Conservation (phyloP, 2,329 filamentous ascomycete genomes). For the Cephalotrichum gorgonifer region DNA sequence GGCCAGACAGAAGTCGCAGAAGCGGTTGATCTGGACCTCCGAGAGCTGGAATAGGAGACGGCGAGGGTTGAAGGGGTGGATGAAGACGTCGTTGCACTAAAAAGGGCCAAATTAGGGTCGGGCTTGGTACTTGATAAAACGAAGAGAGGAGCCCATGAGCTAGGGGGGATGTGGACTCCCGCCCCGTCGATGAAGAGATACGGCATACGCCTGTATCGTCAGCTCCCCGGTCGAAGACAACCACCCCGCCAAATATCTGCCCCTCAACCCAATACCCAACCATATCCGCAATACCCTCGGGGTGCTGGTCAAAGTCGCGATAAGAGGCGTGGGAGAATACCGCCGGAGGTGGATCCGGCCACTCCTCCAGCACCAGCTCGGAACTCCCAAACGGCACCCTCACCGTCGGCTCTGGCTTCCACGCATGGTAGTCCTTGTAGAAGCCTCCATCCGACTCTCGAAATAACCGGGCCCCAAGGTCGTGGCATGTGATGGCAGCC, state of each 20-base stretch:
- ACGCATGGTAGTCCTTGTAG: neutral
- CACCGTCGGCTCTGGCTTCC: too few species aligned
- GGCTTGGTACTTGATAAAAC: neutral
- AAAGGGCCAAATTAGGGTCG: neutral
- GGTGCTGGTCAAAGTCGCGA: conserved; percentile 15
- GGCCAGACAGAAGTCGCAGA: neutral
- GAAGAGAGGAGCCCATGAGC: too few species aligned
- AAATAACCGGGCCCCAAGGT: neutral
- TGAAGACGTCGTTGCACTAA: neutral
- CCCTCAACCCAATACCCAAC: conserved; percentile 19
- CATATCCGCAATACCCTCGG: conserved; percentile 11
- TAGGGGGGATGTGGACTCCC: too few species aligned
- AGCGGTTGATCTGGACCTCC: neutral
- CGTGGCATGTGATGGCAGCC: neutral
- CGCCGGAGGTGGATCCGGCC: neutral
- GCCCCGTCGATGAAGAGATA: neutral
- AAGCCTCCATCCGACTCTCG: neutral
- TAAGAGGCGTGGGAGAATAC: conserved; percentile 5
- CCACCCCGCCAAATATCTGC: conserved; percentile 18
- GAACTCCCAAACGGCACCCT: too few species aligned
- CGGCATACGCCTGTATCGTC: conserved; percentile 9
- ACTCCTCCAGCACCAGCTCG: too few species aligned
- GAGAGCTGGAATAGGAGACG: neutral
- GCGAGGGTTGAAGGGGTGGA: neutral
- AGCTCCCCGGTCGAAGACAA: conserved; percentile 16